Percentiles rank a stretch among this genome's conserved stretches.
These are phyloP conservation scores for Aspergillus coremiiformis DNA, from an alignment of 495 filamentous ascomycete genomes.

Conservation along the genomic window DNA sequence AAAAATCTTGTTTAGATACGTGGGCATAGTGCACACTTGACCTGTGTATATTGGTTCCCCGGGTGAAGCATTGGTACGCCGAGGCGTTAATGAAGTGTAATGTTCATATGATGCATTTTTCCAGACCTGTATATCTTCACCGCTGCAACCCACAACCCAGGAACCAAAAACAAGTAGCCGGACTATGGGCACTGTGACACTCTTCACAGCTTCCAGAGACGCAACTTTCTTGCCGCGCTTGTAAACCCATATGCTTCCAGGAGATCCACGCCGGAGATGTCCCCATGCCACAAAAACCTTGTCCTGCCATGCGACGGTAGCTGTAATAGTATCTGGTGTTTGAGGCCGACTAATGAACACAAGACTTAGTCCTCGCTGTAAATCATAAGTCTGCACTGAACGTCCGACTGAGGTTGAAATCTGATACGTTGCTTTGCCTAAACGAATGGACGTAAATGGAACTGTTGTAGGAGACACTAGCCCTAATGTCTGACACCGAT, in stretches of 20 bases:
- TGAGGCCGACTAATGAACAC: constrained; percentile 87
- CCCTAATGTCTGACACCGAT: constrained; percentile 63
- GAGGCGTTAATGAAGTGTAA: constrained; percentile 69
- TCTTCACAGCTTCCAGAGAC: constrained; percentile 57
- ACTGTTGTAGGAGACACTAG: constrained; percentile 84
- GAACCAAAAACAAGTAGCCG: constrained; percentile 78
- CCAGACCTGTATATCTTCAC: constrained; percentile 77
- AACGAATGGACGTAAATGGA: constrained; percentile 78
- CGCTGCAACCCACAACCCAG: constrained; percentile 80
- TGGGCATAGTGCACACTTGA: constrained; percentile 74
- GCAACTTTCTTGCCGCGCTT: constrained; percentile 83
- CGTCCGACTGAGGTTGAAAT: constrained; percentile 90
- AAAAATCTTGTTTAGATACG: constrained; percentile 92
- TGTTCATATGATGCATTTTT: constrained; percentile 77
- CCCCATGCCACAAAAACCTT: constrained; percentile 83
- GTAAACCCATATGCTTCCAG: constrained; percentile 82
- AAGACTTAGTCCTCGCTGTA: constrained; percentile 79
- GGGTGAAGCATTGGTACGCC: constrained; percentile 30
- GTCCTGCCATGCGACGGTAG: constrained; percentile 82
- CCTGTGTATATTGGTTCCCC: constrained; percentile 58
- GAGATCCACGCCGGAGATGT: constrained; percentile 35
- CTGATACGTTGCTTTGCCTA: constrained; percentile 92
- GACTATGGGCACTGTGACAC: constrained; percentile 58
- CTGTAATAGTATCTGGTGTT: constrained; percentile 78
- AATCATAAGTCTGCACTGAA: constrained; percentile 88